Evolutionary conservation across 352 stramenopile genomes (phyloP).

Genomic region (Plasmopara muralis): DNA sequence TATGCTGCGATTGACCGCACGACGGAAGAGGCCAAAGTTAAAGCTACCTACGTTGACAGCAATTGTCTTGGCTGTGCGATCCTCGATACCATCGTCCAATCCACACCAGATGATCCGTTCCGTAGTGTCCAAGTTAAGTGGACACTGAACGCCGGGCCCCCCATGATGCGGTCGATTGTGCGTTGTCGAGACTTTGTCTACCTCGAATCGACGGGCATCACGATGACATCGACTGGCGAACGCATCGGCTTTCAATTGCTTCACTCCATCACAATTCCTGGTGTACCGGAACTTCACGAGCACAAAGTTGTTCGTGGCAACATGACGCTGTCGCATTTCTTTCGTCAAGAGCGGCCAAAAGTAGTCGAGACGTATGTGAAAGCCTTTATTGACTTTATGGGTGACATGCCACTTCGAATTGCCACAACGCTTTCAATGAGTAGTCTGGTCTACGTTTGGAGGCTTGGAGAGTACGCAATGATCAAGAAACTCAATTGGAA

Average conservation of each 20-base stretch:
- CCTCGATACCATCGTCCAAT: slow-evolving; percentile 30
- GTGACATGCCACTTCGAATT: too few relatives aligned
- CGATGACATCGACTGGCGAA: slow-evolving; percentile 30
- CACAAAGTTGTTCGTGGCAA: slow-evolving; percentile 43
- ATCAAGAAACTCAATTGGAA: too few relatives aligned
- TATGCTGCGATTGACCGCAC: slow-evolving; percentile 24
- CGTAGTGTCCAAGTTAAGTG: slow-evolving; percentile 40
- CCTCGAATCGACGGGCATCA: slow-evolving; percentile 44
- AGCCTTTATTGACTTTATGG: slow-evolving; percentile 29
- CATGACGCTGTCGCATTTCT: slow-evolving; percentile 47
- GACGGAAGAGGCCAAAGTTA: slow-evolving; percentile 23
- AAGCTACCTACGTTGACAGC: slow-evolving; percentile 27
- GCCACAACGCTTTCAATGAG: too few relatives aligned
- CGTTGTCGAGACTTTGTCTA: slow-evolving; percentile 52
- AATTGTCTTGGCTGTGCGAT: slow-evolving; percentile 42
- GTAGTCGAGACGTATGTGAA: slow-evolving; percentile 38
- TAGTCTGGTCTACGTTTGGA: too few relatives aligned
- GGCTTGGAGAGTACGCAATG: too few relatives aligned
- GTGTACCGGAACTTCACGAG: slow-evolving; percentile 24
- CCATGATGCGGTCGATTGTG: slow-evolving; percentile 38
- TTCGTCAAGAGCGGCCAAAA: slow-evolving; percentile 29
- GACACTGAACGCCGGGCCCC: slow-evolving; percentile 40
- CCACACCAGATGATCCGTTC: slow-evolving; percentile 37
- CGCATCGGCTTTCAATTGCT: slow-evolving; percentile 35
- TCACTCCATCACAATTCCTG: slow-evolving; percentile 26